Conservation (phyloP, 495 filamentous ascomycete genomes). For the Aspergillus haitiensis region DNA sequence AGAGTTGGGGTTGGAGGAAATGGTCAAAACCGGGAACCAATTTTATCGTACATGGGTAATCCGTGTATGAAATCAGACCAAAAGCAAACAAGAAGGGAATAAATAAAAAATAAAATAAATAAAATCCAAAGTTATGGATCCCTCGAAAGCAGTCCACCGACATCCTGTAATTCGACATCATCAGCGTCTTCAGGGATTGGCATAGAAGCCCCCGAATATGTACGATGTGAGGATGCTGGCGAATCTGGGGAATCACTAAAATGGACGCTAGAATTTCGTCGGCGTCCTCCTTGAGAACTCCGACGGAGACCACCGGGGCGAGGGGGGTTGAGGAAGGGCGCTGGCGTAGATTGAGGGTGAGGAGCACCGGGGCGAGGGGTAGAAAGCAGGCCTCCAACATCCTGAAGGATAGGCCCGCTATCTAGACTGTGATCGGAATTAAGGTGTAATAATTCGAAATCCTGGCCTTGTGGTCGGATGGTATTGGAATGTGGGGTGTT, state of each 20-base stretch:
- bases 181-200: slow-evolving; percentile 22
- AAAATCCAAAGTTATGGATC: slow-evolving; percentile 1
- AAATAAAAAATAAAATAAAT: too few relatives aligned
- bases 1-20: too few relatives aligned
- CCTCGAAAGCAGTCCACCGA: slow-evolving; percentile 51
- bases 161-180: slow-evolving; percentile 52
- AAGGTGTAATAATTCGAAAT: slow-evolving; percentile 14
- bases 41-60: too few relatives aligned
- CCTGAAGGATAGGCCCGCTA: slow-evolving; percentile 57
- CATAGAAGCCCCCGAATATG: slow-evolving; percentile 26
- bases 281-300: slow-evolving; percentile 10
- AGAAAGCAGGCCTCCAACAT: slow-evolving; percentile 55
- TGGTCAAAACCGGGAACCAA: too few relatives aligned
- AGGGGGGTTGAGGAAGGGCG: slow-evolving; percentile 29
- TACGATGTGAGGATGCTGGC: slow-evolving; percentile 27
- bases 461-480: neutral
- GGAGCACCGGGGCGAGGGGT: slow-evolving; percentile 27
- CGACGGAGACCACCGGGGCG: slow-evolving; percentile 18
- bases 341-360: slow-evolving; percentile 21
- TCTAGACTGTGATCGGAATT: slow-evolving; percentile 31
- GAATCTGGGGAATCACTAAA: slow-evolving; percentile 23
- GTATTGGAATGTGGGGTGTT: slow-evolving; percentile 11
- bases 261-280: slow-evolving; percentile 26
- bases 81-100: too few relatives aligned
- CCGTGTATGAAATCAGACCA: too few relatives aligned